These are phyloP conservation scores for Globisporangium irregulare DNA, from an alignment of 352 stramenopile species.

Conservation along the genomic window DNA sequence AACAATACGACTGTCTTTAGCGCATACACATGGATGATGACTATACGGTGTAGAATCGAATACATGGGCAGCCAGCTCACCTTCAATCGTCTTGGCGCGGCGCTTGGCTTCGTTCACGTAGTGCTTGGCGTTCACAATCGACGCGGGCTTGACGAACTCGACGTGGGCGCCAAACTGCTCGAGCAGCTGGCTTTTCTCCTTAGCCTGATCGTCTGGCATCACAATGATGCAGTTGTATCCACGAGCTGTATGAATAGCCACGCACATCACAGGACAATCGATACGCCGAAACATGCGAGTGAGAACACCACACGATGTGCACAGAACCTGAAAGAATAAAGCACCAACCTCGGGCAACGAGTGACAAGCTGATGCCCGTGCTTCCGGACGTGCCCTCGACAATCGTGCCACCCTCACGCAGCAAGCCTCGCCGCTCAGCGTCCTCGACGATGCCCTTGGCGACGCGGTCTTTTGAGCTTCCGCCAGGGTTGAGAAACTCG, in stretches of 20 bases:
- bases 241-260: slow-evolving; percentile 44
- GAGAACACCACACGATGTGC: neutral
- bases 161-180: slow-evolving; percentile 86
- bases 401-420: slow-evolving; percentile 92
- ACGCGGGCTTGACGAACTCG: slow-evolving; percentile 85
- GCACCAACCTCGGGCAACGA: slow-evolving; percentile 79
- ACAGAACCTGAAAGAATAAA: too few relatives aligned
- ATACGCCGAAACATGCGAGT: neutral
- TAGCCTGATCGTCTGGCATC: slow-evolving; percentile 97
- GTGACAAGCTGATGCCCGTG: slow-evolving; percentile 96
- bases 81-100: slow-evolving; percentile 76
- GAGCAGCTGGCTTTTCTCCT: slow-evolving; percentile 87
- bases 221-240: slow-evolving; percentile 96
- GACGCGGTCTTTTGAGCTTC: slow-evolving; percentile 97
- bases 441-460: slow-evolving; percentile 94
- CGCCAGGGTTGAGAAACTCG: slow-evolving; percentile 96
- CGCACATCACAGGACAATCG: neutral
- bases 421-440: slow-evolving; percentile 83
- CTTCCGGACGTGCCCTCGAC: slow-evolving; percentile 97
- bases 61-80: slow-evolving; percentile 21
- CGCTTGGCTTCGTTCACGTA: slow-evolving; percentile 96
- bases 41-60: neutral
- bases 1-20: neutral
- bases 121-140: slow-evolving; percentile 97
- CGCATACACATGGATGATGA: neutral